Evolutionary conservation across 148 eudicot species (phyloP).

Genomic region (Rhododendron molle): DNA sequence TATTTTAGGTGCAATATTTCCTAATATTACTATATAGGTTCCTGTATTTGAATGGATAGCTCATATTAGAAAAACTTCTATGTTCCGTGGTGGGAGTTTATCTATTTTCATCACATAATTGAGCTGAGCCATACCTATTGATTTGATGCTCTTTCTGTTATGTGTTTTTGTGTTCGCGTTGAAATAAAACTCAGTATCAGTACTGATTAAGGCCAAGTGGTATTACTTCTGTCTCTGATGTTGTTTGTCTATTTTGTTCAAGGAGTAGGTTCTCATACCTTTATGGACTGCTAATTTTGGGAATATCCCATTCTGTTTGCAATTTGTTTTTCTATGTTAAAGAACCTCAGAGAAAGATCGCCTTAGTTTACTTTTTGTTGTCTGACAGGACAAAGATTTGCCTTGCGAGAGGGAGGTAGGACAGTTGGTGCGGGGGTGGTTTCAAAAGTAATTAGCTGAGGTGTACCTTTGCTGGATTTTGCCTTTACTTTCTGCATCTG

Average conservation of each 20-base stretch:
- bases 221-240: neutral
- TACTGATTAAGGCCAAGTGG: neutral
- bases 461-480: neutral
- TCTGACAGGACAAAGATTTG: conserved; percentile 77
- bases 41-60: neutral
- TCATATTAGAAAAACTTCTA: neutral
- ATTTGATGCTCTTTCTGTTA: neutral
- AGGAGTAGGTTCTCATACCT: neutral
- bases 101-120: neutral
- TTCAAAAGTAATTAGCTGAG: conserved; percentile 55
- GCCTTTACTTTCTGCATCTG: neutral
- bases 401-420: conserved; percentile 74
- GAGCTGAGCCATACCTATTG: no score
- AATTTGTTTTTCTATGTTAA: neutral
- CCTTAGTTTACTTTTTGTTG: neutral
- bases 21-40: neutral
- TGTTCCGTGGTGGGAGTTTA: neutral
- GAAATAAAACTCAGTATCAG: neutral
- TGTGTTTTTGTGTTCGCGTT: neutral
- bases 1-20: neutral
- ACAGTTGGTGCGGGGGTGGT: conserved; percentile 76
- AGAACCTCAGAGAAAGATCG: neutral
- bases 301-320: neutral
- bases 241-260: neutral
- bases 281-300: neutral